These are phyloP conservation scores for Globisporangium cylindrosporum DNA, from an alignment of 352 stramenopile genomes.

Conservation along the genomic window DNA sequence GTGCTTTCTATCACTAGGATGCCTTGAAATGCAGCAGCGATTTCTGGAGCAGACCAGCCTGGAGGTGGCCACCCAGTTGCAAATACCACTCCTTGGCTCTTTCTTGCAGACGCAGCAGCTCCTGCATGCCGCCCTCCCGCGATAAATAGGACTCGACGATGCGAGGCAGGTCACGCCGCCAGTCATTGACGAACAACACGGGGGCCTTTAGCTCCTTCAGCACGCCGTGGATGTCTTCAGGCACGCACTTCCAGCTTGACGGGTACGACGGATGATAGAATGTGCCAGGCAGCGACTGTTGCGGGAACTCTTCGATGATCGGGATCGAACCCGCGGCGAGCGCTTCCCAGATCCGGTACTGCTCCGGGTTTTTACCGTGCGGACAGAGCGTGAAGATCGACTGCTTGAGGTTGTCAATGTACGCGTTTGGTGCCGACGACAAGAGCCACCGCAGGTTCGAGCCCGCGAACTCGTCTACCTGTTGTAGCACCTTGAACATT, in stretches of 20 bases:
- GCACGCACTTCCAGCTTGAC: constrained; percentile 49
- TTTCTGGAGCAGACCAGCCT: constrained; percentile 38
- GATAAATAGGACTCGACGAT: constrained; percentile 37
- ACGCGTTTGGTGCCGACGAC: constrained; percentile 42
- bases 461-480: constrained; percentile 40
- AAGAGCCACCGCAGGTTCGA: constrained; percentile 47
- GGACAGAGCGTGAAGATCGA: constrained; percentile 63
- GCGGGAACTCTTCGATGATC: constrained; percentile 54
- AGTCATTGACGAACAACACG: constrained; percentile 58
- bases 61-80: constrained; percentile 37
- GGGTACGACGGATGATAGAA: constrained; percentile 66
- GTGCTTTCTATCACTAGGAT: background rate
- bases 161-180: constrained; percentile 44
- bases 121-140: constrained; percentile 19
- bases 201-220: constrained; percentile 47
- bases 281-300: constrained; percentile 32
- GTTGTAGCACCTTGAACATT: constrained; percentile 54
- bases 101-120: constrained; percentile 34
- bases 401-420: constrained; percentile 53
- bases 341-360: constrained; percentile 72
- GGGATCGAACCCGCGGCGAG: constrained; percentile 58
- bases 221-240: constrained; percentile 52
- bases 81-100: constrained; percentile 37
- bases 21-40: constrained; percentile 31
- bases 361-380: constrained; percentile 62